Evolutionary conservation across 176 grass and related monocot genomes (phyloP).

Genomic region (Cenchrus purpureus): DNA sequence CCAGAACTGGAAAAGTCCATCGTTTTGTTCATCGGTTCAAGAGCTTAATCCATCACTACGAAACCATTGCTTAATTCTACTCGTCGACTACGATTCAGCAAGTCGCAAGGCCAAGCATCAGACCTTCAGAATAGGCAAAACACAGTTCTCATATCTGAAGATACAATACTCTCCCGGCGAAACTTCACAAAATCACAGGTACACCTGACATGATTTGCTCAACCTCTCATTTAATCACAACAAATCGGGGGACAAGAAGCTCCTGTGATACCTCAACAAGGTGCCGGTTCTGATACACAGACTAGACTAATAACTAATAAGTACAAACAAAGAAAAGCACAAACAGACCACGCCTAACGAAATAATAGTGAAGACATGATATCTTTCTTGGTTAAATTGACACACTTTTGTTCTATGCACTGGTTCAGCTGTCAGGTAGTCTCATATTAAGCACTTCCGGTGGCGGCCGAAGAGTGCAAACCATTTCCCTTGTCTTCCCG

Average conservation of each 20-base stretch:
- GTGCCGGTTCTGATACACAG: conserved; percentile 2
- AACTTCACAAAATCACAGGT: neutral
- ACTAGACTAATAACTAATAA: conserved; percentile 20
- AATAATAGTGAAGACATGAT: neutral
- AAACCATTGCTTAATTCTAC: too few relatives aligned
- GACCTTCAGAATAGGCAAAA: neutral
- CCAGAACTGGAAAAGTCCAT: neutral
- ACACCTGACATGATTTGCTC: neutral
- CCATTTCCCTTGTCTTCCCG: conserved; percentile 96
- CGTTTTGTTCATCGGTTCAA: neutral
- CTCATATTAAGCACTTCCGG: conserved; percentile 72
- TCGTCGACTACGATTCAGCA: neutral
- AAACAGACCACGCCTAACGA: conserved; percentile 12
- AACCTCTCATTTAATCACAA: conserved; percentile 25
- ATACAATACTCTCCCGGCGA: neutral
- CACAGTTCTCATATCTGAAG: neutral
- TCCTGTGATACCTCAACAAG: conserved; percentile 35
- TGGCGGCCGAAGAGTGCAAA: conserved; percentile 79
- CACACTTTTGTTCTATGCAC: conserved; percentile 23
- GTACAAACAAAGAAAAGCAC: conserved; percentile 9
- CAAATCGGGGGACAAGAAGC: neutral
- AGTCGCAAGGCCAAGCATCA: conserved; percentile 1
- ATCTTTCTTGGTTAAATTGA: conserved; percentile 32
- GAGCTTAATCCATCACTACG: neutral
- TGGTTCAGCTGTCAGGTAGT: conserved; percentile 68